Evolutionary conservation across 768 basidiomycete species (phyloP).

Genomic region (Tylopilus sp.): DNA sequence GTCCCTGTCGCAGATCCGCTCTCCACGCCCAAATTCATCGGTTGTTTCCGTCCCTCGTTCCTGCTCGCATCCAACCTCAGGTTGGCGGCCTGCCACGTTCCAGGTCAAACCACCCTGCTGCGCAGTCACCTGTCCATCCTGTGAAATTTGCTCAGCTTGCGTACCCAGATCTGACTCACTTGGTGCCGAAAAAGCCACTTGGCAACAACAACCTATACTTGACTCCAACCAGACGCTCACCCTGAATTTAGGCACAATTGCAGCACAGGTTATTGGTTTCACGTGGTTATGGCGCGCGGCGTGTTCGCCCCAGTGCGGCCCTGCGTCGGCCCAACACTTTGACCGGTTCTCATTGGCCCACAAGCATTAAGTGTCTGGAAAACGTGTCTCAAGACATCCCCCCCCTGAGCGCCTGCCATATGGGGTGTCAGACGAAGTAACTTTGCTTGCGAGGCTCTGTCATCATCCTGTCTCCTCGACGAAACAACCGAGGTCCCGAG

Average conservation of each 20-base stretch:
- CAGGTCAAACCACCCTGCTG: not conserved
- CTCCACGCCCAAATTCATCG: constrained; percentile 5
- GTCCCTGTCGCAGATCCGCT: constrained; percentile 17
- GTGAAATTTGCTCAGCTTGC: not conserved
- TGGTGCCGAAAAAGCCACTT: not conserved
- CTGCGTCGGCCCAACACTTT: no score
- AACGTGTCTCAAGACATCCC: not conserved
- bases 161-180: not conserved
- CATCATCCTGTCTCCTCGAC: not conserved
- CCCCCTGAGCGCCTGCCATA: not conserved
- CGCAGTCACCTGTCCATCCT: not conserved
- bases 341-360: not conserved
- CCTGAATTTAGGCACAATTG: not conserved
- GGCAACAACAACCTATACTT: not conserved
- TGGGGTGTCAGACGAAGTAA: not conserved
- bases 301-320: no score
- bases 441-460: not conserved
- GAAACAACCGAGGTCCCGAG: constrained; percentile 16
- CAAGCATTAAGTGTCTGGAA: not conserved
- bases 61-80: not conserved
- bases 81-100: not conserved
- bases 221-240: not conserved
- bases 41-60: not conserved
- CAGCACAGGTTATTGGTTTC: not conserved
- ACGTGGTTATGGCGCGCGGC: not conserved